Evolutionary conservation across 2,329 filamentous ascomycete genomes (phyloP).

Genomic region (Eurotiales sp.): DNA sequence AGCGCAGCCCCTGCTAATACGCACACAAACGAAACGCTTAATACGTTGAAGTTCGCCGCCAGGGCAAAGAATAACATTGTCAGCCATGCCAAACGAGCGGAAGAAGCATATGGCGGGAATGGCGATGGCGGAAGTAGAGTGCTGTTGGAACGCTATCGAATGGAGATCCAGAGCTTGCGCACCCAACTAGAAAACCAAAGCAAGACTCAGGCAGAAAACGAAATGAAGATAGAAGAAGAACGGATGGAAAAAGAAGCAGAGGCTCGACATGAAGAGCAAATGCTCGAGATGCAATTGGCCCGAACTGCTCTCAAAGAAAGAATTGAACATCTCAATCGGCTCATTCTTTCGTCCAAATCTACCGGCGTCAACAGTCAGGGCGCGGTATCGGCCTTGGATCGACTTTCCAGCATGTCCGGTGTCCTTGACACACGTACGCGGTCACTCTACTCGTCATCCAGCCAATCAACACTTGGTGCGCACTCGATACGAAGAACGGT

Average conservation of each 20-base stretch:
- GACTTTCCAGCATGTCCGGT: constrained; percentile 59
- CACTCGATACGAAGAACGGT: constrained; percentile 60
- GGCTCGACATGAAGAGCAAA: constrained; percentile 89
- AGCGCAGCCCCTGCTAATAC: constrained; percentile 67
- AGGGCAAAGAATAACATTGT: constrained; percentile 97
- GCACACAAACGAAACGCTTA: constrained; percentile 84
- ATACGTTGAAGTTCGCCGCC: constrained; percentile 94
- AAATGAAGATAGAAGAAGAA: constrained; percentile 63
- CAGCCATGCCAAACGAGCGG: constrained; percentile 91
- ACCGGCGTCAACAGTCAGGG: constrained; percentile 83
- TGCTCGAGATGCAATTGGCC: constrained; percentile 97
- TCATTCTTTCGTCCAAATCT: constrained; percentile 94
- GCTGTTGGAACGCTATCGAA: constrained; percentile 83
- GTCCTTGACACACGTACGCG: constrained; percentile 40
- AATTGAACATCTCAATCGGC: constrained; percentile 91
- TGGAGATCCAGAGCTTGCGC: constrained; percentile 83
- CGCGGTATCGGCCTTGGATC: constrained; percentile 64
- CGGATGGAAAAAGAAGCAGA: constrained; percentile 79
- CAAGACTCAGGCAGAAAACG: constrained; percentile 61
- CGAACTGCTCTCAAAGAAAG: constrained; percentile 93
- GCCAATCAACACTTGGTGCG: constrained; percentile 55
- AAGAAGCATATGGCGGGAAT: constrained; percentile 80
- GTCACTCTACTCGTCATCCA: constrained; percentile 66
- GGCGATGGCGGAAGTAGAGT: constrained; percentile 79
- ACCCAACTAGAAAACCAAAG: constrained; percentile 79